Evolutionary conservation across 2,329 filamentous ascomycete genomes (phyloP), one percentile per base, ranked within the genome.

Genomic region (Penicillium sp.): DNA sequence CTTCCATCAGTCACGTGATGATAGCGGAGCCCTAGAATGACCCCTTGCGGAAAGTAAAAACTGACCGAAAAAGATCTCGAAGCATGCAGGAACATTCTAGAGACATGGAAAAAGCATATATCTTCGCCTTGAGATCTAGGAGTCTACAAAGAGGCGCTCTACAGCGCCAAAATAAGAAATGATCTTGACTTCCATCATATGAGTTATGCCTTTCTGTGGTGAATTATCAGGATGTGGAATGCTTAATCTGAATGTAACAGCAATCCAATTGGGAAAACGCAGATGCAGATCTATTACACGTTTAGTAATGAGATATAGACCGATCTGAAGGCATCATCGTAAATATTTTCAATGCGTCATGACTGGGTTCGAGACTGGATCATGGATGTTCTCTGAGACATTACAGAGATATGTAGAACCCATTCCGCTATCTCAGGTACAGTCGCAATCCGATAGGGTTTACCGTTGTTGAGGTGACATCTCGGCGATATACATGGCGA

Each of bases 1-100:
- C 25, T 28, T 41, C 33, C 22, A 36, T 18, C 1, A 3, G 16
- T 59, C 58, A 61, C 56, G 54, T 61, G 58, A 48, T 3, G 0
- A 0, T 0, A 2, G 28, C 52, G 4, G 18, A 35, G 51, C 57
- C 57, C 53, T 59, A 53, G 11, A 29, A 11, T 9, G 37, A 29
- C 29, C 35, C 37, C 31, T 14, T 11, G 13, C 18, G 27, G 19
- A 29, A 29, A 10, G 18, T n/a, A 29, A 12, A 12, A 16, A 11
- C 8, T 2, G 5, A 14, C 18, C 5, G 14, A 18, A 14, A 3
- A 14, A 9, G 10, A 13, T 30, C 16, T 12, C 27, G n/a, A n/a
- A 36, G 16, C n/a, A 36, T 36, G 8, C 5, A 36, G 14, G 11
- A 37, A 25, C 4, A 4, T 13, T n/a, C 11, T 16, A 14, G 11